A percentile compares a stretch with the other conserved stretches of the same genome.
Conservation (phyloP, 73 alveolate species). For the Uronychia binucleata region DNA sequence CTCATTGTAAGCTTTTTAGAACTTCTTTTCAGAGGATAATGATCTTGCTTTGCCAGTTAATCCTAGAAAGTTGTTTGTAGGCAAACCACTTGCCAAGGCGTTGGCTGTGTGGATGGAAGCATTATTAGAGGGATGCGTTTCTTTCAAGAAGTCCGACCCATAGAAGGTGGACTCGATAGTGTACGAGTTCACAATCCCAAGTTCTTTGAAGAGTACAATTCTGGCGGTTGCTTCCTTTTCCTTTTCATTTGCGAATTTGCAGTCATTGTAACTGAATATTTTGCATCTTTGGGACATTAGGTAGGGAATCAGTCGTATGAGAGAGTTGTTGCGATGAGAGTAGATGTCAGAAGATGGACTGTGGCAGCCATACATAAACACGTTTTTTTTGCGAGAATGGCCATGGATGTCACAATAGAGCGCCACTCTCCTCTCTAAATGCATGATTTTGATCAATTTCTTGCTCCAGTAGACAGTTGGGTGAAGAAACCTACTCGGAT, state of each 20-base stretch:
- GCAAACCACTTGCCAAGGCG: no score
- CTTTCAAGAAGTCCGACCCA: no score
- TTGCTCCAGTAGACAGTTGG: constrained; percentile 82
- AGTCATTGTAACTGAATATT: constrained; percentile 19
- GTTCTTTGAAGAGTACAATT: constrained; percentile 40
- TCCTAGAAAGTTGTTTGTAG: no score
- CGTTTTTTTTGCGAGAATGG: constrained; percentile 65
- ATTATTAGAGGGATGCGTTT: no score
- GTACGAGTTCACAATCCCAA: constrained; percentile 15
- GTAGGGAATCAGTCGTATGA: constrained; percentile 33
- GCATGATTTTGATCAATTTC: constrained; percentile 68
- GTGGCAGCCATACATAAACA: constrained; percentile 69
- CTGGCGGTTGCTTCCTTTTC: constrained; percentile 55
- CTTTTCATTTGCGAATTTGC: constrained; percentile 43
- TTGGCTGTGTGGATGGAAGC: no score
- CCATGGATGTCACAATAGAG: constrained; percentile 86
- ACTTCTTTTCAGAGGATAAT: no score
- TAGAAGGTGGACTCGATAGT: constrained; percentile 45
- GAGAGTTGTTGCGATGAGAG: constrained; percentile 8
- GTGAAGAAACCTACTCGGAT: constrained; percentile 78
- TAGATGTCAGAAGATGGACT: constrained; percentile 16
- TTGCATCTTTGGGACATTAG: constrained; percentile 16
- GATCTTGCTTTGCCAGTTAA: no score
- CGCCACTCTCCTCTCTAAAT: constrained; percentile 35
- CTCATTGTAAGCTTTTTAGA: background rate